These are phyloP conservation scores for Yamadazyma blattariae DNA, from an alignment of 1,139 yeast genomes.

Conservation along the genomic window DNA sequence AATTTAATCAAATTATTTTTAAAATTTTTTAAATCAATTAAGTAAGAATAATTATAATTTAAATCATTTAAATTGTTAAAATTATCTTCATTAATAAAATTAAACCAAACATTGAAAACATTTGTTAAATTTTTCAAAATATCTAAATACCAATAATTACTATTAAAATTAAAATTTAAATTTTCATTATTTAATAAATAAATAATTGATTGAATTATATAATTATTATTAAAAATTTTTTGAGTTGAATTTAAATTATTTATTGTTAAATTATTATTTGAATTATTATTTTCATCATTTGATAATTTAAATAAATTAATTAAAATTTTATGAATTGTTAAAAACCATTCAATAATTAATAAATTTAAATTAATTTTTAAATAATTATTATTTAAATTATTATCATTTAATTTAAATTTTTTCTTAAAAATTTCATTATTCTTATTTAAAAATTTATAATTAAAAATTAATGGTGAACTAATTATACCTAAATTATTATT, in stretches of 20 bases:
- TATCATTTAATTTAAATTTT: slow-evolving; percentile 2
- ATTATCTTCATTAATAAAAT: slow-evolving; percentile 11
- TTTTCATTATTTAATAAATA: slow-evolving; percentile 21
- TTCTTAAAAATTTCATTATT: slow-evolving; percentile 3
- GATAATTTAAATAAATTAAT: slow-evolving; percentile 17
- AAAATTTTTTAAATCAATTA: slow-evolving; percentile 4
- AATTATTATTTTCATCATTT: slow-evolving; percentile 8
- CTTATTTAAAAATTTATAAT: slow-evolving; percentile 23
- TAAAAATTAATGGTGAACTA: slow-evolving; percentile 43
- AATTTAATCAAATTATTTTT: slow-evolving; percentile 10
- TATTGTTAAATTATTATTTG: slow-evolving; percentile 13
- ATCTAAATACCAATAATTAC: slow-evolving; percentile 10
- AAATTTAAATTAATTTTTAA: slow-evolving; percentile 15
- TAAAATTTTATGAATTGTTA: slow-evolving; percentile 34
- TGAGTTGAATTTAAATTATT: slow-evolving; percentile 2
- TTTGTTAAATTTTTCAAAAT: slow-evolving; percentile 15
- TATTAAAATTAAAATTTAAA: slow-evolving; percentile 10
- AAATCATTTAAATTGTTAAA: no score
- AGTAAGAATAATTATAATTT: no score
- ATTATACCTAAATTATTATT: slow-evolving; percentile 44
- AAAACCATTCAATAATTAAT: slow-evolving; percentile 39
- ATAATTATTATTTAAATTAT: slow-evolving; percentile 5
- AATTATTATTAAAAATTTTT: slow-evolving; percentile 19
- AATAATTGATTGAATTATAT: slow-evolving; percentile 27
- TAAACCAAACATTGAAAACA: slow-evolving; percentile 23